These are phyloP conservation scores for Graphiopsis chlorocephala DNA, from an alignment of 2,329 filamentous ascomycete species.

Conservation along the genomic window DNA sequence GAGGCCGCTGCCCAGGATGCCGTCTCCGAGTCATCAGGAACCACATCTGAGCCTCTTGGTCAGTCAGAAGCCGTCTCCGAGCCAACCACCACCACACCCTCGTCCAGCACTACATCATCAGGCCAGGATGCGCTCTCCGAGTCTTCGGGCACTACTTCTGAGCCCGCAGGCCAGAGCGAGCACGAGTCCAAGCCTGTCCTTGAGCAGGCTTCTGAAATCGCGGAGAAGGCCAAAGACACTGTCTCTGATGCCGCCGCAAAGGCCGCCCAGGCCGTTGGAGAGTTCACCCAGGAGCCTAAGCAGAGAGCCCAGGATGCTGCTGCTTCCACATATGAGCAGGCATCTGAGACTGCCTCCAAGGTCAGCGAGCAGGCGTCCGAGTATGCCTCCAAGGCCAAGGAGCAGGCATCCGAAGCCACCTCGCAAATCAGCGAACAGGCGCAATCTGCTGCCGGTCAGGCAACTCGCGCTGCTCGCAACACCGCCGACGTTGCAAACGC, in stretches of 20 bases:
- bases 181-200: conserved; percentile 15
- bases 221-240: conserved; percentile 17
- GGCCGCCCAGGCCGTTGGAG: conserved; percentile 22
- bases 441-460: conserved; percentile 16
- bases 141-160: conserved; percentile 22
- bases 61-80: conserved; percentile 7
- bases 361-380: neutral
- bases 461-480: conserved; percentile 18
- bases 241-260: conserved; percentile 25
- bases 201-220: conserved; percentile 19
- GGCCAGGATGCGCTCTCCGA: conserved; percentile 21
- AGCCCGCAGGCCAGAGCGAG: conserved; percentile 20
- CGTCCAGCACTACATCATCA: conserved; percentile 5
- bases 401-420: neutral
- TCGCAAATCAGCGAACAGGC: conserved; percentile 18
- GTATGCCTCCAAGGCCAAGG: conserved; percentile 5
- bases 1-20: conserved; percentile 18
- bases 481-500: conserved; percentile 20
- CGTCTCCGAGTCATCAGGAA: conserved; percentile 24
- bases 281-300: neutral
- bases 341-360: neutral
- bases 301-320: conserved; percentile 20
- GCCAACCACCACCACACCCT: conserved; percentile 3
- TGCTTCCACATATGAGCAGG: conserved; percentile 24
- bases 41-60: conserved; percentile 21